Evolutionary conservation across 495 filamentous ascomycete genomes (phyloP).

Genomic region (Penicillium longicatenatum): DNA sequence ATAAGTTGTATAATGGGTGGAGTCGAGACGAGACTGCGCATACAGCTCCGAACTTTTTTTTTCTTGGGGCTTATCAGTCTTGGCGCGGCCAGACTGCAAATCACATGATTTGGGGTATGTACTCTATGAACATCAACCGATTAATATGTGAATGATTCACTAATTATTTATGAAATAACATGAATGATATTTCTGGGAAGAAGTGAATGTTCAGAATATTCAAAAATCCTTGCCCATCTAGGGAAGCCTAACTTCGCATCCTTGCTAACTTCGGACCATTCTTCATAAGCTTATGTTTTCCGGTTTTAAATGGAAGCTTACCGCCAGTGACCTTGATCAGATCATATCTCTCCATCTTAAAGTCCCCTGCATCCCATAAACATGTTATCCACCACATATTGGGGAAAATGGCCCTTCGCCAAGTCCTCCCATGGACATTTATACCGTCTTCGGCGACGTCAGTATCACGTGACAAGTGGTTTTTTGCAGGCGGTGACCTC

Average conservation of each 20-base stretch:
- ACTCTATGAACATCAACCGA: not conserved
- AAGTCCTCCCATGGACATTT: not conserved
- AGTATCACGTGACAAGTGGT: conserved; percentile 26
- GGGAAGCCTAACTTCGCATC: not conserved
- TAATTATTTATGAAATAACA: not conserved
- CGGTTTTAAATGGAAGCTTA: not conserved
- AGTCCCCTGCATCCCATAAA: not conserved
- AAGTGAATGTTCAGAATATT: too few relatives aligned
- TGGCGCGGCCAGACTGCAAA: conserved; percentile 25
- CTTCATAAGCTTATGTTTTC: not conserved
- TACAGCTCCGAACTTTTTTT: conserved; percentile 35
- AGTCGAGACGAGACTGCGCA: conserved; percentile 15
- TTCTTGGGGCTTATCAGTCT: conserved; percentile 32
- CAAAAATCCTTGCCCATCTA: too few relatives aligned
- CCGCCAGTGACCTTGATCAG: not conserved
- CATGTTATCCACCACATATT: not conserved
- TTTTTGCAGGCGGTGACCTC: conserved; percentile 38
- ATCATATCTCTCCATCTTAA: not conserved
- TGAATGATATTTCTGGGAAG: too few relatives aligned
- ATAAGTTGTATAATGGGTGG: conserved; percentile 7
- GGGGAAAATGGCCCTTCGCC: not conserved
- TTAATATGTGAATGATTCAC: not conserved
- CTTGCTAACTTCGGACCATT: not conserved
- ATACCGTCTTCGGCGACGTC: conserved; percentile 29
- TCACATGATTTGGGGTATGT: conserved; percentile 24